Evolutionary conservation across 495 filamentous ascomycete species (phyloP).

Genomic region (Neurospora sp.): DNA sequence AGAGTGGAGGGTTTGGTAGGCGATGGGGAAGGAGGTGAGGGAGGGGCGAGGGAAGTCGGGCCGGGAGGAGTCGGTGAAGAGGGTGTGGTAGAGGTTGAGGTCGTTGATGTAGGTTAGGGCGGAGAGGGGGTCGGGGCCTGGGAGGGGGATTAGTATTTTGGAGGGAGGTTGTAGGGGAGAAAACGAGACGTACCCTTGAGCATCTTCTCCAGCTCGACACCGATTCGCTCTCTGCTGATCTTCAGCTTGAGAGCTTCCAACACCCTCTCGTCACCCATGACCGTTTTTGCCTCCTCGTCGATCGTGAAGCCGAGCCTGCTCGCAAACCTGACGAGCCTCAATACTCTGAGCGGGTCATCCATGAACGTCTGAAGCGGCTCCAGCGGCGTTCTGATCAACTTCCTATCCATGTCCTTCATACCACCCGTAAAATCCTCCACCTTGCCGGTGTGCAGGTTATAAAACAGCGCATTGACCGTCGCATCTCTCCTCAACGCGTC

Average conservation of each 20-base stretch:
- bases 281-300: conserved; percentile 50
- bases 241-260: conserved; percentile 69
- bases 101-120: conserved; percentile 65
- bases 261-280: conserved; percentile 70
- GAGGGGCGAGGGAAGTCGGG: conserved; percentile 26
- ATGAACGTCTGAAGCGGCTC: conserved; percentile 88
- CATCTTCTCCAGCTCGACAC: conserved; percentile 83
- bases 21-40: conserved; percentile 32
- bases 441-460: conserved; percentile 66
- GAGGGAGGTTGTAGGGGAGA: background rate
- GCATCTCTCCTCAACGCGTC: conserved; percentile 87
- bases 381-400: conserved; percentile 74
- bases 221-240: conserved; percentile 84
- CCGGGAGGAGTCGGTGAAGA: conserved; percentile 61
- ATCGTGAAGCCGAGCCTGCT: conserved; percentile 74
- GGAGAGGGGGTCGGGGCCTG: conserved; percentile 57
- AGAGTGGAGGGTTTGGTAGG: conserved; percentile 41
- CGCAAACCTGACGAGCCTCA: conserved; percentile 83
- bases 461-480: conserved; percentile 93
- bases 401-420: conserved; percentile 58
- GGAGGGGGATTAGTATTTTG: background rate
- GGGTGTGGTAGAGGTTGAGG: conserved; percentile 64
- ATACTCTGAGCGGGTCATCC: conserved; percentile 87
- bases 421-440: conserved; percentile 86
- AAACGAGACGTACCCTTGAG: conserved; percentile 49